Conservation (phyloP, 2,329 filamentous ascomycete genomes). For the Cladophialophora chaetospira region DNA sequence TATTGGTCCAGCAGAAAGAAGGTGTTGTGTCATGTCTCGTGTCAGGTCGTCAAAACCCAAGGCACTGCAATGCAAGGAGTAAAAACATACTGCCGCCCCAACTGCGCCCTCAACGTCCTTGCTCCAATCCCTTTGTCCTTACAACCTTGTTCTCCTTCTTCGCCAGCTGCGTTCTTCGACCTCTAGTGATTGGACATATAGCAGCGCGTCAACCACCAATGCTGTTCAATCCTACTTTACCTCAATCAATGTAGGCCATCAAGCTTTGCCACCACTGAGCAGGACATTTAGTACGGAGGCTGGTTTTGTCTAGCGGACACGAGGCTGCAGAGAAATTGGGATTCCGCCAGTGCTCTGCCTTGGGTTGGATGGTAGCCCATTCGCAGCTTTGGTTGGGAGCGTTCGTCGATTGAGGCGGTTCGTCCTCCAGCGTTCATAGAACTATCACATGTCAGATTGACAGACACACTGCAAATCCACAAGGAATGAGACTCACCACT, state of each 20-base stretch:
- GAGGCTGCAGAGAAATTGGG: conserved; percentile 23
- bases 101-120: neutral
- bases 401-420: conserved; percentile 30
- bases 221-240: too few relatives aligned
- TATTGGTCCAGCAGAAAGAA: neutral
- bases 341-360: conserved; percentile 21
- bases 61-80: conserved; percentile 20
- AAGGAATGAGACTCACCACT: conserved; percentile 60
- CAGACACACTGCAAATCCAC: conserved; percentile 46
- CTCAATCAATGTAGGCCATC: too few relatives aligned
- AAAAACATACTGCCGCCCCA: conserved; percentile 2
- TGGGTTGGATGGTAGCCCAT: conserved; percentile 25
- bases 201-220: too few relatives aligned
- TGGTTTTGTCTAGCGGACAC: conserved; percentile 13
- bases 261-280: conserved; percentile 37
- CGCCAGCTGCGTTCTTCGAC: too few relatives aligned
- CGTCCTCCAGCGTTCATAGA: conserved; percentile 29
- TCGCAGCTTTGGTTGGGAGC: conserved; percentile 10
- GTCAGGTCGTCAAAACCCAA: conserved; percentile 15
- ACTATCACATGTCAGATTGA: conserved; percentile 7
- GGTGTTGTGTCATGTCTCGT: conserved; percentile 25
- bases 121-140: too few relatives aligned
- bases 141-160: neutral
- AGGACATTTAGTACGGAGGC: conserved; percentile 46
- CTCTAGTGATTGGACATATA: too few relatives aligned